phyloP scores from a whole-genome alignment of 148 eudicot genomes.

The Chenopodium quinoa region DNA sequence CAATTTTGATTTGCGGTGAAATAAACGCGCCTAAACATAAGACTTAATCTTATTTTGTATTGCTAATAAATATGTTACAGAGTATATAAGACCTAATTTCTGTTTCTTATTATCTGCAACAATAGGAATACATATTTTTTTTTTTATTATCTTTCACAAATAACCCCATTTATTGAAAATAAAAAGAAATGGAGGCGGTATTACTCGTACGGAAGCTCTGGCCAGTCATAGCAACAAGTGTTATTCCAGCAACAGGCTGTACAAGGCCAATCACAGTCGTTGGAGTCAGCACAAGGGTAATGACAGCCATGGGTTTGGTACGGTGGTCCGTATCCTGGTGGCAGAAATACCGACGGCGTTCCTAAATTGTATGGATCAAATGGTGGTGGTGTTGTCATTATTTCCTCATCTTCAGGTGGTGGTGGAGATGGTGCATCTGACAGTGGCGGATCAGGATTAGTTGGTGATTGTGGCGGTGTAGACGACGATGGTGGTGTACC shows the following conservation, averaged over 20 bases:
- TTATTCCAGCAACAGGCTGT: not conserved
- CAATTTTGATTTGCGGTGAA: too few species aligned
- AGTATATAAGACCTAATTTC: too few species aligned
- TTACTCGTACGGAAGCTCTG: not conserved
- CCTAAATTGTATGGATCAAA: too few species aligned
- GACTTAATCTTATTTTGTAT: too few species aligned
- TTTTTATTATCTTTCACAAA: too few species aligned
- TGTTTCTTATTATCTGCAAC: too few species aligned
- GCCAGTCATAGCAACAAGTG: constrained; percentile 18
- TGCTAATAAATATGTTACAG: too few species aligned
- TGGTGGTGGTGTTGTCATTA: not conserved
- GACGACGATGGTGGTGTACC: not conserved
- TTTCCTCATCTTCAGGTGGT: not conserved
- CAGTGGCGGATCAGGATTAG: not conserved
- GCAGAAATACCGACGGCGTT: too few species aligned
- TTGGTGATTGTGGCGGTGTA: not conserved
- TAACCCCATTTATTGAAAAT: too few species aligned
- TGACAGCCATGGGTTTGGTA: constrained; percentile 20
- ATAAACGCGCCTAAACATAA: too few species aligned
- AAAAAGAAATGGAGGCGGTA: too few species aligned
- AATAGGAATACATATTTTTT: too few species aligned
- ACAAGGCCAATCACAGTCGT: constrained; percentile 22
- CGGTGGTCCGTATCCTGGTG: not conserved
- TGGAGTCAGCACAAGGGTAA: constrained; percentile 13
- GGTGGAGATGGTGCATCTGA: not conserved